Evolutionary conservation across 441 rosid species (phyloP).

Genomic region (Pelargonium citronellum): DNA sequence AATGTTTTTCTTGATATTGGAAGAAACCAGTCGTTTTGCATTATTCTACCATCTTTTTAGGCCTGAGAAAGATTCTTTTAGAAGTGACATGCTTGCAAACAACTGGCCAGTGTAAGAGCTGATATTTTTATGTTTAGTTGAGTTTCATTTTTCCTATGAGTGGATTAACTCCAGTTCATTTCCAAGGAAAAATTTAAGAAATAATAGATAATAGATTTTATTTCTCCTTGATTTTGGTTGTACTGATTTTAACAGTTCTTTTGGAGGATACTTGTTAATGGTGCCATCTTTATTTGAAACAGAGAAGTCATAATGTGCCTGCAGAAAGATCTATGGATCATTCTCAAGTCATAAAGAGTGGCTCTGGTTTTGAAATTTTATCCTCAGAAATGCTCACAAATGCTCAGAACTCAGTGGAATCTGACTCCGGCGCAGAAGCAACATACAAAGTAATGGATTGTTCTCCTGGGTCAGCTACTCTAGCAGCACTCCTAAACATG

Average conservation of each 20-base stretch:
- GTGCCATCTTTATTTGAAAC: conserved; percentile 23
- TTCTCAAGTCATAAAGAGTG: conserved; percentile 42
- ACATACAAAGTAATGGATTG: conserved; percentile 32
- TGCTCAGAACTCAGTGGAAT: conserved; percentile 36
- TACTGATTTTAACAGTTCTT: conserved; percentile 1
- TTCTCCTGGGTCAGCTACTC: conserved; percentile 24
- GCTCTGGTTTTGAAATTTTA: conserved; percentile 37
- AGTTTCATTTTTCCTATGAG: not conserved
- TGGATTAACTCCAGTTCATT: not conserved
- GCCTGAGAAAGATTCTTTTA: too few relatives aligned
- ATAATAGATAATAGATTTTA: not conserved
- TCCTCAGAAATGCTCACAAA: conserved; percentile 33
- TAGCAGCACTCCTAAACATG: conserved; percentile 29
- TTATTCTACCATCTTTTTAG: too few relatives aligned
- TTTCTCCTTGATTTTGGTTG: not conserved
- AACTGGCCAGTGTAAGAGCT: too few relatives aligned
- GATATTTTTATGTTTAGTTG: too few relatives aligned
- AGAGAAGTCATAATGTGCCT: conserved; percentile 43
- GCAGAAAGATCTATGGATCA: conserved; percentile 40
- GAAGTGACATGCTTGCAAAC: too few relatives aligned
- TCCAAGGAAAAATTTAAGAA: not conserved
- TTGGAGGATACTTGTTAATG: conserved; percentile 8
- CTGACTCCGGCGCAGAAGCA: conserved; percentile 37
- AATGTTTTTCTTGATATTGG: too few relatives aligned
- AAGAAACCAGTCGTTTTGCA: too few relatives aligned